Evolutionary conservation across 2,329 filamentous ascomycete species (phyloP), one percentile per base, ranked within the genome.

Genomic region (Ascocoryne sarcoides): DNA sequence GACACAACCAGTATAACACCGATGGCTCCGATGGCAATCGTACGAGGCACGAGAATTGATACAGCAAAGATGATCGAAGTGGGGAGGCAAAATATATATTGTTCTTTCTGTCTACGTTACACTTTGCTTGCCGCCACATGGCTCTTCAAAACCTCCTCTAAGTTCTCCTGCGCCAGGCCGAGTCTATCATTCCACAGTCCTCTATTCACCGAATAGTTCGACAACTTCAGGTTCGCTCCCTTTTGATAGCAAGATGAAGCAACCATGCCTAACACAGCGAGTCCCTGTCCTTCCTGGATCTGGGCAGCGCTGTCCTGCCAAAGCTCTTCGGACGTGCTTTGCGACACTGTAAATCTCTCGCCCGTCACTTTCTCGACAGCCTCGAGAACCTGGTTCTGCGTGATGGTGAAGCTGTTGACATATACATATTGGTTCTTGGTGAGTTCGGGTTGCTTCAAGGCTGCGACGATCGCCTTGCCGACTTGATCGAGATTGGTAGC

Each of bases 391-490:
- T 62, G 54, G 10, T 51, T 53, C 47, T 62, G 59, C 15, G 52
- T 57, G 10, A 52, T 40, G 20, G 47, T 42, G 30, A 60, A 57
- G 5, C 57, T 58, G 30, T 53, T 50, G 21, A 58, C 48, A 45
- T 56, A 60, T 10, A 60, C 46, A 37, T 51, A 57, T 21, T 42
- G 44, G 43, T 65, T 63, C 4, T 51, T 48, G 8, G 61, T 49
- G 19, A 59, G 51, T 7, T 62, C 58, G 0, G 55, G 53, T 15
- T 62, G 51, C 26, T 52, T 47, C 17, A 65, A 44, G 3, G 60
- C 40, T 16, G 49, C 52, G 10, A 55, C 58, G 2, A 62, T 42
- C 17, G 56, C 49, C 20, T 56, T 49, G 4, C 57, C 62, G 2
- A 59, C 53, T 4, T 56, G 54, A 10, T 40, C 44, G 5, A 61